Evolutionary conservation across 768 basidiomycete species (phyloP), one percentile per base, ranked within the genome.

Genomic region (Pluteus cervinus): DNA sequence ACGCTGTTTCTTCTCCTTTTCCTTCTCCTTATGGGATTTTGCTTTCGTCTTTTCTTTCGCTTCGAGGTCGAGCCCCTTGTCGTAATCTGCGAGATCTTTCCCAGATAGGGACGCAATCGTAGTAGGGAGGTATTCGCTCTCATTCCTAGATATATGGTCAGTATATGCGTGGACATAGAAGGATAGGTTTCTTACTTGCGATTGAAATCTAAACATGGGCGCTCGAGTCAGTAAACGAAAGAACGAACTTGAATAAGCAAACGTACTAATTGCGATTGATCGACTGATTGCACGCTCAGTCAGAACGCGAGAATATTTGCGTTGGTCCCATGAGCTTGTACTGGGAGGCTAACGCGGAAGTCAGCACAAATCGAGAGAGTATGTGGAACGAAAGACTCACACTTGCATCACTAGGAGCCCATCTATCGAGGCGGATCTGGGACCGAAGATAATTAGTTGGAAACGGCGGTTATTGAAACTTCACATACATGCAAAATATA

Each of bases 401-500:
- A 32, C 46, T 31, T 36, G 57, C 60, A 38, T 53, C 52, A 28
- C 49, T 47, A 7, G 41, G 43, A 33, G 42, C 47, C 18, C 51
- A 36, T 7, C 53, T 52, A 47, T 68, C 63, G 10, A 63, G 44
- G 8, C 63, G 51, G 36, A 63, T 60, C 60, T 60, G 25, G 21
- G n/a, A 32, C n/a, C n/a, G 20, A 24, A 28, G 35, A 14, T 7
- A 40, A 21, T 36, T 25, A 15, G 15, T 20, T 11, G 29, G 6
- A 37, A 32, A 7, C 21, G 33, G 11, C 15, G 22, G 29, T 18
- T 17, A 22, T 26, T 28, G 20, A 30, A 28, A 26, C 25, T 58
- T 43, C 38, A 66, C 70, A 50, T 69, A 69, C 18, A 69, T 68
- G n/a, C n/a, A n/a, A n/a, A 30, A 66, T 55, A 40, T 71, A 73